Evolutionary conservation across 805 yeast genomes (phyloP).

Genomic region (Hanseniaspora clermontiae): DNA sequence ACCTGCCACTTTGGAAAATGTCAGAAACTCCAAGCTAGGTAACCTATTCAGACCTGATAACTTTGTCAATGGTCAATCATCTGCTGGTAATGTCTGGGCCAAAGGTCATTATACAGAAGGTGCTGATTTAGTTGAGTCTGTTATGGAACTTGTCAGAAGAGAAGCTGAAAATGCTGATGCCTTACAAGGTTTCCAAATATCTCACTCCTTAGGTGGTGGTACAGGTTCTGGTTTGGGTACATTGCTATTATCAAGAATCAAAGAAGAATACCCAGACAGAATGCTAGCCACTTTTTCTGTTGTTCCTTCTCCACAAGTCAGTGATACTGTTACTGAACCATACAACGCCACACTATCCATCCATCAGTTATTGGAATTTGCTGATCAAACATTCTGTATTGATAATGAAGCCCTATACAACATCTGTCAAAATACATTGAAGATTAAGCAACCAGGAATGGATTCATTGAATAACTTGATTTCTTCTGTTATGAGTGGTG

Average conservation of each 20-base stretch:
- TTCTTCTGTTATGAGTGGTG: conserved; percentile 88
- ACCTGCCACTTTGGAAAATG: conserved; percentile 85
- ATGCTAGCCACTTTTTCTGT: conserved; percentile 94
- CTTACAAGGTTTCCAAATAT: conserved; percentile 86
- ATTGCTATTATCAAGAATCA: conserved; percentile 64
- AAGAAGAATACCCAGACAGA: conserved; percentile 89
- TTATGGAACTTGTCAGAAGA: conserved; percentile 78
- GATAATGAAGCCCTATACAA: conserved; percentile 89
- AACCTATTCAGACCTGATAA: conserved; percentile 86
- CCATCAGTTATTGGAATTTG: conserved; percentile 79
- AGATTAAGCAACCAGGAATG: conserved; percentile 66
- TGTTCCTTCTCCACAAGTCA: conserved; percentile 79
- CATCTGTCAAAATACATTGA: conserved; percentile 76
- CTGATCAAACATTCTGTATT: conserved; percentile 89
- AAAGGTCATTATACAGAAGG: conserved; percentile 96
- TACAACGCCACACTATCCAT: conserved; percentile 84
- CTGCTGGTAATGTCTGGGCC: conserved; percentile 96
- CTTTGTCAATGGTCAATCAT: conserved; percentile 75
- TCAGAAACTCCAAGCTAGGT: conserved; percentile 69
- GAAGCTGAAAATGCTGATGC: conserved; percentile 91
- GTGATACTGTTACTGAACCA: conserved; percentile 91
- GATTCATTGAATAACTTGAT: conserved; percentile 70
- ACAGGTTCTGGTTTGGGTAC: conserved; percentile 98
- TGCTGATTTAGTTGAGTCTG: conserved; percentile 83
- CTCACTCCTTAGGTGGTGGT: conserved; percentile 79